phyloP scores from a whole-genome alignment of 495 filamentous ascomycete species.

The Collariella sp. region DNA sequence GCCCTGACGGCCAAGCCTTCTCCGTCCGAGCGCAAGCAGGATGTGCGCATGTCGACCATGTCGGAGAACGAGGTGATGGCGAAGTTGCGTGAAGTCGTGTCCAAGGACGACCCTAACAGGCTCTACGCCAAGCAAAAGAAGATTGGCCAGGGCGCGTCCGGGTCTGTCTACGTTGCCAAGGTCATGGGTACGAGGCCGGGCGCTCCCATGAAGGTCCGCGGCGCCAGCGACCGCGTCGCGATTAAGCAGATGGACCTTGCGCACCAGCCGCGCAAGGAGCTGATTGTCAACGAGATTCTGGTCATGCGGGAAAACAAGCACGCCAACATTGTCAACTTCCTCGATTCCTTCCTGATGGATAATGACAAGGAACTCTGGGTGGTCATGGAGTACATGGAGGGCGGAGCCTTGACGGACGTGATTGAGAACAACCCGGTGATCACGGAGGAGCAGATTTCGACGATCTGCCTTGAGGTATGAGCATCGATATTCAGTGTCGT shows the following conservation, averaged over 20 bases:
- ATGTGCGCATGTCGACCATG: conserved; percentile 96
- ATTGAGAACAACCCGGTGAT: conserved; percentile 93
- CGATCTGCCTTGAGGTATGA: conserved; percentile 87
- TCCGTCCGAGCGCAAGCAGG: conserved; percentile 61
- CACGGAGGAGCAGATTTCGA: conserved; percentile 92
- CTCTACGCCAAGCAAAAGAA: conserved; percentile 98
- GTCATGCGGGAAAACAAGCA: conserved; percentile 99
- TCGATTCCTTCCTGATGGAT: conserved; percentile 92
- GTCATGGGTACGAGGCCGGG: conserved; percentile 59
- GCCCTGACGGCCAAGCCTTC: conserved; percentile 67
- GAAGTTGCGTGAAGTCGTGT: conserved; percentile 84
- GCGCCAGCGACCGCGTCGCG: conserved; percentile 72
- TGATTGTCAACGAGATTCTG: conserved; percentile 98
- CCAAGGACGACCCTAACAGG: conserved; percentile 79
- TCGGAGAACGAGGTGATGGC: conserved; percentile 94
- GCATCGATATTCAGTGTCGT: background rate
- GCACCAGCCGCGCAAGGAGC: conserved; percentile 92
- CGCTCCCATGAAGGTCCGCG: conserved; percentile 50
- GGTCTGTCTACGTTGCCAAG: conserved; percentile 94
- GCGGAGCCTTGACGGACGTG: conserved; percentile 92
- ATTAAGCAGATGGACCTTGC: conserved; percentile 99
- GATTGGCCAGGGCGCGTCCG: conserved; percentile 95
- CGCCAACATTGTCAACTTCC: conserved; percentile 96
- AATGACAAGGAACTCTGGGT: conserved; percentile 93
- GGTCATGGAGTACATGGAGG: conserved; percentile 99